Base-by-base conservation (phyloP, 1,139 yeast genomes). In the Magnusiomyces ingens region DNA sequence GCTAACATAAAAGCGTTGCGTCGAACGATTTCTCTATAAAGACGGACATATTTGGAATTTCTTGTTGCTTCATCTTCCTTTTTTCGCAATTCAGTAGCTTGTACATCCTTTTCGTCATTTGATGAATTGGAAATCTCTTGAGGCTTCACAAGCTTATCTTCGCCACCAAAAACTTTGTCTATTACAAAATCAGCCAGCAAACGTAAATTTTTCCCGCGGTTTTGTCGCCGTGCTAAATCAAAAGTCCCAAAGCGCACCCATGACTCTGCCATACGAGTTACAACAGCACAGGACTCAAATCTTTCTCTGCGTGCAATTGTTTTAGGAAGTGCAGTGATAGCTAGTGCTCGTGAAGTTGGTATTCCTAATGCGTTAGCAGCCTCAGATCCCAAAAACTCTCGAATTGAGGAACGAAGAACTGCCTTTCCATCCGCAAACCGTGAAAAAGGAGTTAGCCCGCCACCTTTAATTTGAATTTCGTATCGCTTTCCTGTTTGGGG, bases 391-490 rank as follows among this genome's bases (percentile, higher is more conserved):
- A 91, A 75, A 57, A 87, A 91, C 66, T 93, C 99, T 47, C 98
- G 75, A 43, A 93, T 82, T 41, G 95, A 83, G 1, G 97, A 88
- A 58, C 97, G 71, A 22, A 93, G 65, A 1, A 90, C 95, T 0
- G 98, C 98, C 64, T 89, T 90, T 1, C 99, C 99, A 69, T 93
- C 99, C 0, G 97, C 98, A 75, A 91, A 91, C 55, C 99, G 75
- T 0, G 96, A 86, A 67, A 77, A 93, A 0, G 98, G 97, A 0
- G 98, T 91, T 64, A 80, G 72, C 0, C 99, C 99, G 0, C 94
- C 82, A 0, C 99, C 99, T 69, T 91, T 93, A 57, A 91, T 70
- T 69, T 93, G 98, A 2, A 91, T 58, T 61, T 87, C 95, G 61
- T 77, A 84, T 44, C 68, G 62, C 45, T 66, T 67, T 3, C 71